Evolutionary conservation across 371 early-diverging fungal genomes (phyloP), one percentile per base, ranked within the genome.

Genomic region (Mucor indicus): DNA sequence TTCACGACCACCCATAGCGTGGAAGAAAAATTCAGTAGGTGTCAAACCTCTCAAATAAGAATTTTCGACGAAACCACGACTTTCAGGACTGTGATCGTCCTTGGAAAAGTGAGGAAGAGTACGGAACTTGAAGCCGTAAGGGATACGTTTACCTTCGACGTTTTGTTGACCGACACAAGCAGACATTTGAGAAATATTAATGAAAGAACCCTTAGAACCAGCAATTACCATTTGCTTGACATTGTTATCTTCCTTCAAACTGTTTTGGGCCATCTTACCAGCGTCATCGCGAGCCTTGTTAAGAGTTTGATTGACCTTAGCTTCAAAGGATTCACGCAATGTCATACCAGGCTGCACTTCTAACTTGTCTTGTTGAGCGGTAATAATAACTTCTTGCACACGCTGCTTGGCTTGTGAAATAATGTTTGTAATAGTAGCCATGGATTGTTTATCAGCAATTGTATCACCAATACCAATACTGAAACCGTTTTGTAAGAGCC

Each of bases 1-100:
- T 84, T 99, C 99, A 78, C 99, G 90, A 64, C 99, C 99, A 77
- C 99, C 99, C 99, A 99, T 99, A 22, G 99, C 98, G 79, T 99
- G 99, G 88, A 99, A 99, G 74, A 95, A 99, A 78, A 98, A 99
- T 75, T 99, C 99, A 37, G 92, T 91, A 7, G 99, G 98, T 2
- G 93, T 94, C 57, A 99, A 62, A n/a, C 99, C 99, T 44, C 92
- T 80, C 49, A 99, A 69, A 69, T 98, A 99, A 23, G 95, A 95
- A 75, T 98, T 99, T 69, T 96, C 95, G 9, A 99, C 99, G 73
- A 99, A 99, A 19, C 99, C 99, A 45, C 95, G 84, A 67, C 89
- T 85, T 71, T 93, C 96, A 5, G 99, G 97, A 33, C 93, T 90
- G 67, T 95, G 92, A 73, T 99, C 99, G 72, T 98, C 98, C 72